Base-by-base conservation (phyloP, 352 stramenopile species). In the Phytophthora sansomeana region DNA sequence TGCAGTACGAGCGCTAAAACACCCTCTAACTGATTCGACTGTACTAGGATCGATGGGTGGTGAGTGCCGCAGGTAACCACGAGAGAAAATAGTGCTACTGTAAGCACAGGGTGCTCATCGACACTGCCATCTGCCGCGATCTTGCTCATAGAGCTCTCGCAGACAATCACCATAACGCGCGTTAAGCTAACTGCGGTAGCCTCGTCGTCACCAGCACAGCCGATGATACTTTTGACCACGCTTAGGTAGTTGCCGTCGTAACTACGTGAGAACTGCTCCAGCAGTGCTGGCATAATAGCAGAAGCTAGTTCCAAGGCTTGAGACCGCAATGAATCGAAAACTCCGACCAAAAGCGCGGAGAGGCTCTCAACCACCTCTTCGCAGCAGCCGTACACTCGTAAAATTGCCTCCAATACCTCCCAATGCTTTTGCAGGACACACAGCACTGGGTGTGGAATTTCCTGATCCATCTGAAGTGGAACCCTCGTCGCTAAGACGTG, bases 201-300 rank as follows among this genome's bases (percentile, higher is more conserved):
- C 19, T 83, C 73, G 36, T 92, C 82, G 41, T 92, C 80, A 9
- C 81, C 80, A 29, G 83, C 75, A 49, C 79, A 91, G 14, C 53
- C 58, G 41, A 94, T 77, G 36, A 92, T 83, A 43, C 83, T 86
- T 58, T 88, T 87, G 55, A 94, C 85, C 43, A 92, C 85, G 14
- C 64, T 68, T 30, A 94, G 54, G 54, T 88, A 91, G 56, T 70
- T 85, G 8, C 78, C 83, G 26, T 92, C 70, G 47, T 75, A 72
- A 57, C 80, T 92, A 1, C 62, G 68, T 9, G 76, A 75, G 58
- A 92, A 92, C 38, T 91, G 85, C 24, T 83, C 73, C 6, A 94
- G 61, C 29, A 94, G 58, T 16, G 66, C 59, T 21, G 82, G 76
- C 81, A 89, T 88, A 36, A 94, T 82, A 29, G 70, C 78, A 17